phyloP scores from a whole-genome alignment of 352 stramenopile species.

The Pythium phragmitis region DNA sequence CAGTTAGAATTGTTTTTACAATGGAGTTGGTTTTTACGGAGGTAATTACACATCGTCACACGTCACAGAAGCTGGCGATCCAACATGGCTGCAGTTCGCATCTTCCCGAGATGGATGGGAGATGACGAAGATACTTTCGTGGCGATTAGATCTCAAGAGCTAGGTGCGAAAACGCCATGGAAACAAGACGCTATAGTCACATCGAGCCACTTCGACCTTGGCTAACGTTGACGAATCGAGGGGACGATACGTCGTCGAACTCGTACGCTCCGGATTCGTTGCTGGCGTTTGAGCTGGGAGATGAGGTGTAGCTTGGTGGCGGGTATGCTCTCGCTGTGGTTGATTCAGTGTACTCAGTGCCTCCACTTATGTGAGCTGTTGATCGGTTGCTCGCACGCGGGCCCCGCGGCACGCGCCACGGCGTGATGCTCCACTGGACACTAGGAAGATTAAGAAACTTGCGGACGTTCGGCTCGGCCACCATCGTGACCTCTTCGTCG shows the following conservation, averaged over 20 bases:
- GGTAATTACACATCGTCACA: constrained; percentile 23
- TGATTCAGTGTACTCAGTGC: neutral
- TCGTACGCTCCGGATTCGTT: constrained; percentile 4
- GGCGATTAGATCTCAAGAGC: neutral
- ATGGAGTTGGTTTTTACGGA: constrained; percentile 10
- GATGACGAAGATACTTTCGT: neutral
- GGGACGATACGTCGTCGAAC: constrained; percentile 18
- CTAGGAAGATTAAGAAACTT: constrained; percentile 62
- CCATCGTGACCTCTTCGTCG: constrained; percentile 65
- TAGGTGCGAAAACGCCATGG: neutral
- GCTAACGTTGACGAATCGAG: constrained; percentile 34
- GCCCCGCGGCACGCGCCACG: constrained; percentile 28
- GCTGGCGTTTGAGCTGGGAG: constrained; percentile 30
- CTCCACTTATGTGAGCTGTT: neutral
- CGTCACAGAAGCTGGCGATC: constrained; percentile 13
- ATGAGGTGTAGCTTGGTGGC: constrained; percentile 26
- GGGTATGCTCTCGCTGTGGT: constrained; percentile 11
- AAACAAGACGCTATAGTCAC: constrained; percentile 25
- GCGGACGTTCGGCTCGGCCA: constrained; percentile 62
- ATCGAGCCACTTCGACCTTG: constrained; percentile 56
- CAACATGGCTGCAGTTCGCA: constrained; percentile 9
- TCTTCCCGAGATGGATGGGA: no score
- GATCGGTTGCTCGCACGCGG: neutral
- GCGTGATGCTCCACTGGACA: constrained; percentile 72
- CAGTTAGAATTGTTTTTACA: constrained; percentile 10